Conservation (phyloP, 2,329 filamentous ascomycete genomes). For the Penicillium fuscoglaucum region DNA sequence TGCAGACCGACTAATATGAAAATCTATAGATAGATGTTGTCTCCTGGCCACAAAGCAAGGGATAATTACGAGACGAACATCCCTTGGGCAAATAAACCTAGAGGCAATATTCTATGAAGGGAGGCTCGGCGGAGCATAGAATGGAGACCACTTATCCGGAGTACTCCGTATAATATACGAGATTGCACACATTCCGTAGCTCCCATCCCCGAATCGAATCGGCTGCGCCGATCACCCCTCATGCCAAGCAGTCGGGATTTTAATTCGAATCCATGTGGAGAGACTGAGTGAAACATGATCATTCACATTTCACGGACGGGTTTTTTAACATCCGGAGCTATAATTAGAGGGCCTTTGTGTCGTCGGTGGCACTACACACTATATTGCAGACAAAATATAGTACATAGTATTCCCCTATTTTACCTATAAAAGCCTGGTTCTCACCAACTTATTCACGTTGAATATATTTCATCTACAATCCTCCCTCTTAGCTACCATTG, state of each 20-base stretch:
- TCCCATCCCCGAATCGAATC: slow-evolving; percentile 3
- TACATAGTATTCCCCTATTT: not conserved
- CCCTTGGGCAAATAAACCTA: not conserved
- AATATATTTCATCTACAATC: not conserved
- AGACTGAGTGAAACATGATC: slow-evolving; percentile 22
- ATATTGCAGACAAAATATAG: not conserved
- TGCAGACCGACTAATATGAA: not conserved
- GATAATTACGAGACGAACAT: not conserved
- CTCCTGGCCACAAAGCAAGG: not conserved
- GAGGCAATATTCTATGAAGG: not conserved
- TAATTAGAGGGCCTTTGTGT: slow-evolving; percentile 5
- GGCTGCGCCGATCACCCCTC: not conserved
- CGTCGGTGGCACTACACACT: not conserved
- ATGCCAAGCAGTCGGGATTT: slow-evolving; percentile 17
- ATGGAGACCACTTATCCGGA: not conserved
- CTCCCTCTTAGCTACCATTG: not conserved
- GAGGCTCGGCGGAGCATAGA: not conserved
- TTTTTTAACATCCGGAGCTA: slow-evolving; percentile 2
- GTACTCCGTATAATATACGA: not conserved
- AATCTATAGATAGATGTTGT: not conserved
- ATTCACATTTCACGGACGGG: slow-evolving; percentile 7
- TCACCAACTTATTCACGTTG: not conserved
- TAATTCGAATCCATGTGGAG: slow-evolving; percentile 16
- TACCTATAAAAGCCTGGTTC: not conserved
- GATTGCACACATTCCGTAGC: not conserved